Base-by-base conservation (phyloP, 2,329 filamentous ascomycete genomes). In the Pseudogymnoascus sp. region DNA sequence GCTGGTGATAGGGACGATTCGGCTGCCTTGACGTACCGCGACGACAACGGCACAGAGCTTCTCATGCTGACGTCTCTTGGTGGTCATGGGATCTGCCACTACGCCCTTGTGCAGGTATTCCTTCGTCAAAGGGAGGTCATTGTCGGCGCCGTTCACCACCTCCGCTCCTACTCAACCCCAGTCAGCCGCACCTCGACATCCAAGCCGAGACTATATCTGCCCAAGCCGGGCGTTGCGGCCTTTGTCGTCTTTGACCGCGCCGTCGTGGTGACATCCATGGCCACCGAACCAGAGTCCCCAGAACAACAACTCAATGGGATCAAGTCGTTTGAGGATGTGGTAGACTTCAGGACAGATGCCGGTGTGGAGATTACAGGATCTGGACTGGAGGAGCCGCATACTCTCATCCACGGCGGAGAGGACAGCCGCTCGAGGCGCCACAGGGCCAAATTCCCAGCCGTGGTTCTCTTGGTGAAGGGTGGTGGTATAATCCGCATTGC, bases 221-320 rank as follows among this genome's bases (percentile, higher is more conserved):
- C 94, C 4, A 84, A 83, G 59, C 89, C 91, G 13, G 86, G 85
- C 8, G 82, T 94, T 40, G 89, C 92, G 24, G 92, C 90, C 5
- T 96, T 92, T 71, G 74, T 94, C 39, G 80, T 93, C 1, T 92
- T 97, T 67, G 87, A 88, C 62, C 84, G 87, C 65, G 89, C 90
- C 3, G 81, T 94, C 26, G 83, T 94, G 17, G 76, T 97, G 26
- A 81, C 89, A 6, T 96, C 92, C 0, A 81, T 96, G 57, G 81
- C 82, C 2, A 81, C 81, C 58, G 78, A 82, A 1, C 83, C 85
- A 11, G 85, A 90, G 44, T 87, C 86, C 1, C 89, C 90, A 6
- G 88, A 92, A 59, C 84, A 84, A 1, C 92, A 96, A 71, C 79
- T 95, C 3, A 82, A 89, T 64, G 86, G 89, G 61, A 82, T 84